Evolutionary conservation across 768 basidiomycete species (phyloP).

Genomic region (Pulveroboletus sp.): DNA sequence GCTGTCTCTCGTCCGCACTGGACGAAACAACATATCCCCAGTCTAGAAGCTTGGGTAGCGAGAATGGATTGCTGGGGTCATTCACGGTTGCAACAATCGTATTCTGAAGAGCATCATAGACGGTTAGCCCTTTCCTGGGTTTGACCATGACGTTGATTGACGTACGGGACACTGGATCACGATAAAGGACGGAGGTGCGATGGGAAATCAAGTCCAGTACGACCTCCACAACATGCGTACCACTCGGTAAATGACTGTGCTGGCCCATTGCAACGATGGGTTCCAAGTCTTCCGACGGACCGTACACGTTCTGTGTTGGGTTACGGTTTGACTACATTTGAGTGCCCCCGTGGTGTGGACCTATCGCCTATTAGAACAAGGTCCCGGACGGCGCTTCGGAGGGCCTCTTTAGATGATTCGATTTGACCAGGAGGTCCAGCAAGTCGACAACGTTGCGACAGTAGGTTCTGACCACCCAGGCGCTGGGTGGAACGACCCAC

Average conservation of each 20-base stretch:
- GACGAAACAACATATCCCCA: slow-evolving; percentile 29
- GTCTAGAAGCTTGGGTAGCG: slow-evolving; percentile 24
- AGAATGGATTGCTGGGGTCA: slow-evolving; percentile 25
- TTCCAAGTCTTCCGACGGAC: neutral
- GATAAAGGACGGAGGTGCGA: neutral
- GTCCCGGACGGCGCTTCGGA: neutral
- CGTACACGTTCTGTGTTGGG: neutral
- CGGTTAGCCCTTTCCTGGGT: slow-evolving; percentile 10
- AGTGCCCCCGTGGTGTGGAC: neutral
- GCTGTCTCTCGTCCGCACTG: slow-evolving; percentile 31
- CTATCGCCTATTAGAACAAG: neutral
- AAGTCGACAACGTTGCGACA: too few species aligned
- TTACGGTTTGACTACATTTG: neutral
- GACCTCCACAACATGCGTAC: neutral
- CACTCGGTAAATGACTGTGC: too few species aligned
- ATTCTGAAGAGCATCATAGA: slow-evolving; percentile 20
- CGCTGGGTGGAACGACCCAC: too few species aligned
- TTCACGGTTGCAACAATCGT: slow-evolving; percentile 25
- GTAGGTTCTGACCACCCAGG: too few species aligned
- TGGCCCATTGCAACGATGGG: too few species aligned
- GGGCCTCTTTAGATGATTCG: neutral
- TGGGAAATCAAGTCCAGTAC: neutral
- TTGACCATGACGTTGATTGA: slow-evolving; percentile 15
- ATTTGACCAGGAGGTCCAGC: too few species aligned
- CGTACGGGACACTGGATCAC: neutral